A percentile compares a stretch with the other conserved stretches of the same genome.
These are phyloP conservation scores for Fennellomyces sp. DNA, from an alignment of 371 early-diverging fungal species.

Conservation along the genomic window DNA sequence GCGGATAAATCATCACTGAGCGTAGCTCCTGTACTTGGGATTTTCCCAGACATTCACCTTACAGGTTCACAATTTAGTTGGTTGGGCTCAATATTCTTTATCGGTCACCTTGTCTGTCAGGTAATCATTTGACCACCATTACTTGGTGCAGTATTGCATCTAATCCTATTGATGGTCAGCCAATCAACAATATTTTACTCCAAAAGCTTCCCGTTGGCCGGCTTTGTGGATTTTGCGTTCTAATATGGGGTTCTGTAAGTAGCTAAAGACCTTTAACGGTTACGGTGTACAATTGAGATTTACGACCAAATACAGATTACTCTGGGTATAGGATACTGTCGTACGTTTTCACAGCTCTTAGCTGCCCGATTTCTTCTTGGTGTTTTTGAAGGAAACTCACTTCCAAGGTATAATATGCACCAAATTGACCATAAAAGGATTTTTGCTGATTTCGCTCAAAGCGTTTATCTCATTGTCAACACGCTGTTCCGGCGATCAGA, in stretches of 20 bases:
- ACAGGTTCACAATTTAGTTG: constrained; percentile 17
- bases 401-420: too few species aligned
- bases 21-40: constrained; percentile 16
- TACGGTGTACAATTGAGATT: constrained; percentile 23
- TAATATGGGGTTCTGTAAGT: constrained; percentile 4
- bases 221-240: constrained; percentile 14
- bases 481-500: constrained; percentile 39
- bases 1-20: constrained; percentile 28
- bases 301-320: constrained; percentile 17
- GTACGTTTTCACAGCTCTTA: constrained; percentile 27
- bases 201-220: constrained; percentile 26
- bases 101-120: constrained; percentile 28
- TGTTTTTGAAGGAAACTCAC: constrained; percentile 32
- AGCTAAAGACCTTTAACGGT: constrained; percentile 26
- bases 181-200: too few species aligned
- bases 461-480: constrained; percentile 26
- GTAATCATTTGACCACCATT: too few species aligned
- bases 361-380: constrained; percentile 34
- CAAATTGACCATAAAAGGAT: too few species aligned
- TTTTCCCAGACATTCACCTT: constrained; percentile 15
- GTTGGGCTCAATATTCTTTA: constrained; percentile 33
- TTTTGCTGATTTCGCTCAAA: too few species aligned
- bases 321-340: constrained; percentile 21
- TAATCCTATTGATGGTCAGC: too few species aligned
- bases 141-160: constrained; percentile 13